phyloP scores from a whole-genome alignment of 495 filamentous ascomycete genomes.

The Aspergillus cavernicola region DNA sequence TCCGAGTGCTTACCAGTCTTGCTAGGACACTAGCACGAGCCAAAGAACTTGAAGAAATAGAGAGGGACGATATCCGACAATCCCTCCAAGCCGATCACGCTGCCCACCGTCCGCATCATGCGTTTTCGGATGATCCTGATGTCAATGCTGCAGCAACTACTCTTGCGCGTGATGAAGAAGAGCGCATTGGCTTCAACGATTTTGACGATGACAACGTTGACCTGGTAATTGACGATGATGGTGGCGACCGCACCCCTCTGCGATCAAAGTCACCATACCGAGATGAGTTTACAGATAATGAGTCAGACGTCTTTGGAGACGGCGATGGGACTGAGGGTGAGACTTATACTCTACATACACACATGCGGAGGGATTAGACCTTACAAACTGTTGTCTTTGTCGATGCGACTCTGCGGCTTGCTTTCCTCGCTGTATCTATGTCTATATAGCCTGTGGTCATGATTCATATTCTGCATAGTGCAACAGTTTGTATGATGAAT shows the following conservation, averaged over 20 bases:
- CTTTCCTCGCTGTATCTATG: no score
- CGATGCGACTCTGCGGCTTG: not conserved
- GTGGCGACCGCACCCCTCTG: slow-evolving; percentile 22
- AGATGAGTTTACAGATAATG: slow-evolving; percentile 55
- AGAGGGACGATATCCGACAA: slow-evolving; percentile 50
- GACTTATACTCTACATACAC: slow-evolving; percentile 46
- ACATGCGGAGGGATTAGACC: slow-evolving; percentile 25
- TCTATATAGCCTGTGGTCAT: slow-evolving; percentile 10
- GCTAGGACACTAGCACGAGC: slow-evolving; percentile 75
- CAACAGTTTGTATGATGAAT: not conserved
- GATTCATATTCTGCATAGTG: slow-evolving; percentile 8
- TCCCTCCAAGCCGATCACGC: slow-evolving; percentile 40
- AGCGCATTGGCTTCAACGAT: slow-evolving; percentile 45
- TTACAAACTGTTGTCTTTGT: not conserved
- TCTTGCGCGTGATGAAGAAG: slow-evolving; percentile 47
- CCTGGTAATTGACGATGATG: slow-evolving; percentile 39
- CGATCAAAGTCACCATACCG: slow-evolving; percentile 35
- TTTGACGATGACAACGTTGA: slow-evolving; percentile 42
- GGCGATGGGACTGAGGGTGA: slow-evolving; percentile 38
- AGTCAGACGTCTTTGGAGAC: slow-evolving; percentile 45
- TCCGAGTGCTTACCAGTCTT: slow-evolving; percentile 3
- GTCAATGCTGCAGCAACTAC: slow-evolving; percentile 41
- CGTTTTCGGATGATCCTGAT: slow-evolving; percentile 45
- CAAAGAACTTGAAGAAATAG: slow-evolving; percentile 78
- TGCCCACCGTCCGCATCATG: slow-evolving; percentile 34